Base-by-base conservation (phyloP, 352 stramenopile genomes). In the Globisporangium okanoganense region DNA sequence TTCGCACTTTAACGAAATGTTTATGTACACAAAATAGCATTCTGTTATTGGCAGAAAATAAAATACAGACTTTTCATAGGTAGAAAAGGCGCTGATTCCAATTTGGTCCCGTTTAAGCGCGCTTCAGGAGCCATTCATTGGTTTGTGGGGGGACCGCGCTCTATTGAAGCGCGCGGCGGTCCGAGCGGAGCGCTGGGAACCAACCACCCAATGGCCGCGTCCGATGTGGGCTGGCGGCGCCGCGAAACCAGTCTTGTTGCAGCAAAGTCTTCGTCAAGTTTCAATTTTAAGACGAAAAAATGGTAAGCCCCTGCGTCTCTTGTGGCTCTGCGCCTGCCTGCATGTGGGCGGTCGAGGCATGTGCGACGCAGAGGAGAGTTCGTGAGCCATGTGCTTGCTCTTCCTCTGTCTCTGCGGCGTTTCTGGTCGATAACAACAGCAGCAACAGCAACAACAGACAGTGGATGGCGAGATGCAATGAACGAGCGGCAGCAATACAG, bases 251-350 rank as follows among this genome's bases (percentile, higher is more conserved):
- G 73, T 91, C 79, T 82, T 79, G 78, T 87, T 91, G 79, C 79
- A 75, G 76, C 78, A 69, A 70, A 71, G 79, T 84, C 79, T 88
- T 73, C 75, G 82, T 82, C 79, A 92, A 90, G 76, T 88, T 88
- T 86, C 76, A 86, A 86, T 87, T 87, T 84, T 84, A 88, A 88
- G 79, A 79, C 74, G 81, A 71, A 82, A 92, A 87, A 78, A 92
- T 92, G 82, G 82, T 92, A 89, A 67, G 82, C 79, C 50, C 58
- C 55, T 64, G 31, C 48, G 16, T 63, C 57, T 51, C 47, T 45
- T 10, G 40, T 40, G 8, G 13, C 16, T 20, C 16, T 36, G n/a
- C n/a, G n/a, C n/a, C 53, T 47, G 16, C 5, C 6, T 25, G 24
- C n/a, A 14, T 33, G 49, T 43, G 29, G 29, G 29, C 43, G 43